phyloP scores from a whole-genome alignment of 2,329 filamentous ascomycete species.

The Thermomyces lanuginosus region DNA sequence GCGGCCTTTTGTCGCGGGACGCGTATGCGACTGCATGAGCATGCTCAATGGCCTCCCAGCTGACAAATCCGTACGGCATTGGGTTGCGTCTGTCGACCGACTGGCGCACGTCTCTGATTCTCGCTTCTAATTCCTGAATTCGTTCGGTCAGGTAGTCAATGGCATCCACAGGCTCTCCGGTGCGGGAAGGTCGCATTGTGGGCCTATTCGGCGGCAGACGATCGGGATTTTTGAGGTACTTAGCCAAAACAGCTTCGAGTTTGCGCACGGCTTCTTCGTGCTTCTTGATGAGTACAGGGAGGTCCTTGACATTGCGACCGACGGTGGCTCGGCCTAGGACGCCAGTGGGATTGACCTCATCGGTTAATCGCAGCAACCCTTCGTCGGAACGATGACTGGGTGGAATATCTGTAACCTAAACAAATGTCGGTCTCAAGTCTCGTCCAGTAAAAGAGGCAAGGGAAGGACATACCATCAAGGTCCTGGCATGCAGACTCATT shows the following conservation, averaged over 20 bases:
- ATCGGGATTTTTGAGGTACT: slow-evolving; percentile 76
- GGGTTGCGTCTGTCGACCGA: slow-evolving; percentile 76
- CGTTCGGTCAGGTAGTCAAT: slow-evolving; percentile 83
- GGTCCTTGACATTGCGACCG: slow-evolving; percentile 77
- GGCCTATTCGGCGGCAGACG: slow-evolving; percentile 63
- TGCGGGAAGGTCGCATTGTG: slow-evolving; percentile 62
- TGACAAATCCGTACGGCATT: slow-evolving; percentile 86
- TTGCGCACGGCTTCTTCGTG: slow-evolving; percentile 67
- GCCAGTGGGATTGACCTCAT: slow-evolving; percentile 60
- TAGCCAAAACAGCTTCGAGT: slow-evolving; percentile 69
- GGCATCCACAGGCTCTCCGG: slow-evolving; percentile 68
- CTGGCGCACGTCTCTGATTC: slow-evolving; percentile 69
- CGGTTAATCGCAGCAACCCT: slow-evolving; percentile 69
- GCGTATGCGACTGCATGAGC: slow-evolving; percentile 77
- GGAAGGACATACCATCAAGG: slow-evolving; percentile 33
- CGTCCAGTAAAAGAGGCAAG: background rate
- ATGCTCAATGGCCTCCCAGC: slow-evolving; percentile 73
- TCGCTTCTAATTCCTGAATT: slow-evolving; percentile 63
- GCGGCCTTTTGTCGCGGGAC: slow-evolving; percentile 62
- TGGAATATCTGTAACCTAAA: slow-evolving; percentile 66
- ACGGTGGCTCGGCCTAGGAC: slow-evolving; percentile 67
- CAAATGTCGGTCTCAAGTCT: background rate
- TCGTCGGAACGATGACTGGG: slow-evolving; percentile 64
- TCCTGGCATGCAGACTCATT: slow-evolving; percentile 60
- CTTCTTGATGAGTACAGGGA: slow-evolving; percentile 70